phyloP scores from a whole-genome alignment of 352 stramenopile genomes.

The Pseudoperonospora humuli region DNA sequence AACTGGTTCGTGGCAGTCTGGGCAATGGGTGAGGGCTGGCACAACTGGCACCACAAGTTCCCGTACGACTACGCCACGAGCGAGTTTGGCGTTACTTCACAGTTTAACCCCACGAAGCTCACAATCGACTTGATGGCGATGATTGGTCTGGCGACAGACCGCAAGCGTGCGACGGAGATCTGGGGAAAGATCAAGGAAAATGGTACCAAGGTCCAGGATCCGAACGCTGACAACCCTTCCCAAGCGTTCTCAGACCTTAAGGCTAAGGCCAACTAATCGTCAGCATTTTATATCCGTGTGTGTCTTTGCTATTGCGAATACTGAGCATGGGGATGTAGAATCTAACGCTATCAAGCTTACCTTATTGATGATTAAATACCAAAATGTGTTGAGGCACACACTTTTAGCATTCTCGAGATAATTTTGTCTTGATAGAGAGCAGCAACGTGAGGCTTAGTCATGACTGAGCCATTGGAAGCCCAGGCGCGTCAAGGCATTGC shows the following conservation, averaged over 20 bases:
- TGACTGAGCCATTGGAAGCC: no score
- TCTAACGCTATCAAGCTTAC: conserved; percentile 26
- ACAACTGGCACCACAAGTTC: conserved; percentile 99
- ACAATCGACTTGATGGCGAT: conserved; percentile 91
- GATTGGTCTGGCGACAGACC: conserved; percentile 90
- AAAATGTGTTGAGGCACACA: no score
- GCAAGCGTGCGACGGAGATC: conserved; percentile 91
- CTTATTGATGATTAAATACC: conserved; percentile 23
- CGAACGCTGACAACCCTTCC: conserved; percentile 44
- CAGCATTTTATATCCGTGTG: conserved; percentile 6
- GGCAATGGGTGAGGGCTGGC: conserved; percentile 95
- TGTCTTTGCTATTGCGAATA: background rate
- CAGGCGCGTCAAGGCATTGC: no score
- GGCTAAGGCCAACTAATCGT: conserved; percentile 48
- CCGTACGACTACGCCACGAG: conserved; percentile 98
- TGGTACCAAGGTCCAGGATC: conserved; percentile 38
- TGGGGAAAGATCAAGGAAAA: conserved; percentile 88
- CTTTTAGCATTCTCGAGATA: no score
- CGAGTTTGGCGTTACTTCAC: conserved; percentile 91
- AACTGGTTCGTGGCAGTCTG: conserved; percentile 95
- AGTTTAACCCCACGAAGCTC: conserved; percentile 98
- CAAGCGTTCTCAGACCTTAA: conserved; percentile 60
- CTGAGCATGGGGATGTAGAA: conserved; percentile 7
- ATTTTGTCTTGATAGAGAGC: no score
- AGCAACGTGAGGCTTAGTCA: no score